phyloP scores from a whole-genome alignment of 306 rosid genomes.

The Carpinus fangiana region DNA sequence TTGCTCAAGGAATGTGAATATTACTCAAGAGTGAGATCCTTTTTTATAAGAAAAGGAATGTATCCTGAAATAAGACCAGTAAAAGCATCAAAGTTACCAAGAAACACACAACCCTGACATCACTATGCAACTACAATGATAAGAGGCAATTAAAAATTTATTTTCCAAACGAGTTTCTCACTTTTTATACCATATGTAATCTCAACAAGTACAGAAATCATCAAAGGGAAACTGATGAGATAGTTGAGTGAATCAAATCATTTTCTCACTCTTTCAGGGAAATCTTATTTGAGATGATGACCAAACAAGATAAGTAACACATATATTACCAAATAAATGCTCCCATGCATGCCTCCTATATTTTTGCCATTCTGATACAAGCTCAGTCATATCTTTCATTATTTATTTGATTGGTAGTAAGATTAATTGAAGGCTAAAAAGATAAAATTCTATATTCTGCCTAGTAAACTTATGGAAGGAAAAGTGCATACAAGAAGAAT shows the following conservation, averaged over 20 bases:
- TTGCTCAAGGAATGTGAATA: neutral
- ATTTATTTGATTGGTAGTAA: neutral
- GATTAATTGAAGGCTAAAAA: neutral
- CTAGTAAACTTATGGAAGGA: neutral
- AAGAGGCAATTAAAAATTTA: conserved; percentile 8
- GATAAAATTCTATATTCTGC: neutral
- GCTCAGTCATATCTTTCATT: neutral
- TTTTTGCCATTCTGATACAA: neutral
- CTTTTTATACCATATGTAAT: neutral
- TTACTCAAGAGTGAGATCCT: neutral
- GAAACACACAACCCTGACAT: neutral
- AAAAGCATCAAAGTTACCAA: neutral
- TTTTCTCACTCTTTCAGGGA: neutral
- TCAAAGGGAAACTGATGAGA: conserved; percentile 17
- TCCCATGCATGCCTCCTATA: neutral
- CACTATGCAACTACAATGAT: conserved; percentile 18
- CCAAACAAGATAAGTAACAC: neutral
- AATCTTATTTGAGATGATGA: neutral
- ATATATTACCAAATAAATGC: neutral
- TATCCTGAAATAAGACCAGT: neutral
- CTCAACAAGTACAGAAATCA: conserved; percentile 5
- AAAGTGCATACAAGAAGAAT: neutral
- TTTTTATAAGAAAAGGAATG: neutral
- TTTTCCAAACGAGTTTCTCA: neutral
- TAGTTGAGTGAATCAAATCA: conserved; percentile 9